Evolutionary conservation across 306 rosid genomes (phyloP).

Genomic region (Geum urbanum): DNA sequence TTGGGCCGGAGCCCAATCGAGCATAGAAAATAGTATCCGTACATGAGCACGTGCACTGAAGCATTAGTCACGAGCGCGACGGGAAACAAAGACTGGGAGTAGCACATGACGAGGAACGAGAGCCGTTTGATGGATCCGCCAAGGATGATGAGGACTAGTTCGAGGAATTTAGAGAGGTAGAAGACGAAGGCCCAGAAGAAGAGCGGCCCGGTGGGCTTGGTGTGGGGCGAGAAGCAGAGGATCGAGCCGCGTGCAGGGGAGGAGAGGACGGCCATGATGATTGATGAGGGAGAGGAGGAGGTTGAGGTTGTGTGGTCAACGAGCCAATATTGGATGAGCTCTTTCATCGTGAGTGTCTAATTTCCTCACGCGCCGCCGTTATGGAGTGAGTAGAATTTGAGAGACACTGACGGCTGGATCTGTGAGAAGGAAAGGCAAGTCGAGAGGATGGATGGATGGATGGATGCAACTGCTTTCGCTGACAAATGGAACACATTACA

Average conservation of each 20-base stretch:
- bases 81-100: constrained; percentile 62
- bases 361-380: neutral
- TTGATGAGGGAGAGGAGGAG: constrained; percentile 67
- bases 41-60: constrained; percentile 73
- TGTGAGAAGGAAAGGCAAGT: no score
- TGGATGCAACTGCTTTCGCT: no score
- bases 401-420: no score
- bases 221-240: constrained; percentile 57
- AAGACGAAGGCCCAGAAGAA: constrained; percentile 87
- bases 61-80: constrained; percentile 64
- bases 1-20: constrained; percentile 49
- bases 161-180: constrained; percentile 75
- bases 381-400: neutral
- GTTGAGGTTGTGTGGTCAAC: constrained; percentile 52
- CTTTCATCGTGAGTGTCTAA: neutral
- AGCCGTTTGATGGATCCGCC: constrained; percentile 50
- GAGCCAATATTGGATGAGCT: constrained; percentile 34
- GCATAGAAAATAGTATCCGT: constrained; percentile 59
- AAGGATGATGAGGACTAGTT: constrained; percentile 59
- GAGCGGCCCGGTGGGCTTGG: constrained; percentile 60
- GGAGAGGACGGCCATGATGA: constrained; percentile 45
- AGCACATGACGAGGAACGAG: constrained; percentile 66
- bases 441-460: no score
- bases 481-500: no score
- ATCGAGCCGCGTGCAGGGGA: constrained; percentile 28